Base-by-base conservation (phyloP, 306 rosid species). In the Neltuma alba region DNA sequence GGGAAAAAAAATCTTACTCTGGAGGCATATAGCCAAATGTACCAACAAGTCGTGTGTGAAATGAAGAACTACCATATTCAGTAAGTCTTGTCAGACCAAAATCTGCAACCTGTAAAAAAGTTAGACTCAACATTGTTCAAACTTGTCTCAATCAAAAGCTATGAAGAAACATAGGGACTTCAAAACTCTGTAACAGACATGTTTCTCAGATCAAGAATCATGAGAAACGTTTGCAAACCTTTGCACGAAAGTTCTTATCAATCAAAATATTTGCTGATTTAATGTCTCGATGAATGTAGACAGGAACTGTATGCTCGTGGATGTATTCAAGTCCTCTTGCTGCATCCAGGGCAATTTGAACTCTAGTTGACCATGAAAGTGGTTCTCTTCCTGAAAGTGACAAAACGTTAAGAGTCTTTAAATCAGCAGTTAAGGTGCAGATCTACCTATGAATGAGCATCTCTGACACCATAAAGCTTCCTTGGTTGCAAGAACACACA, bases 11-110 rank as follows among this genome's bases (percentile, higher is more conserved):
- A 48, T 78, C 92, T 38, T 84, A 90, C 97, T 92, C 94, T 1
- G 93, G 93, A 50, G 97, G 85, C 94, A 92, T 92, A 67, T 90
- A 92, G 31, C 94, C 97, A 55, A 92, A 92, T 45, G 97, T 92
- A 20, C 97, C 97, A 28, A 85, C 94, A 48, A 90, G 91, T 79
- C 93, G 89, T 3, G 94, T 85, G 27, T 83, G 91, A 70, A 87
- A 44, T 20, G 94, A 92, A 75, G 76, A 41, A 69, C 86, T 89
- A 64, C 92, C 94, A 70, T 89, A 84, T 84, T 90, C 93, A 9
- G 91, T 82, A 76, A 90, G 79, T 79, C 74, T 90, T 61, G 97
- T 40, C 21, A 92, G 79, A 38, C 97, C 94, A 30, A 92, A 92
- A 89, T 92, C 97, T 21, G 97, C 97, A 81, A 92, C 97, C 97